phyloP scores from a whole-genome alignment of 495 filamentous ascomycete genomes.

The Penicillium chermesinum region DNA sequence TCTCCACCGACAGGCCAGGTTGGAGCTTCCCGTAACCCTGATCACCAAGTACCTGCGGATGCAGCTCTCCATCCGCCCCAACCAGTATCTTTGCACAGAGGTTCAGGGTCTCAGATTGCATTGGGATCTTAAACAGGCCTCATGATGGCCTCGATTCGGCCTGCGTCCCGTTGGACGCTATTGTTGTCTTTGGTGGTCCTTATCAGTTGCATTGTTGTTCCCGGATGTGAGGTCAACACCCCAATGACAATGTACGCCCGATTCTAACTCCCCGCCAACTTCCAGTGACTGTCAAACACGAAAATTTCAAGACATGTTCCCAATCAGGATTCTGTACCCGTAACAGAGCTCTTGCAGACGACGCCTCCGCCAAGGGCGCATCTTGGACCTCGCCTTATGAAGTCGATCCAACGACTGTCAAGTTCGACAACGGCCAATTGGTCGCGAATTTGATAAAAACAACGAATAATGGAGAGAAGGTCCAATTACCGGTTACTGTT shows the following conservation, averaged over 20 bases:
- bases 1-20: slow-evolving; percentile 37
- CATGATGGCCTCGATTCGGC: slow-evolving; percentile 41
- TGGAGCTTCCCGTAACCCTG: slow-evolving; percentile 34
- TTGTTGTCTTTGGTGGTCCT: slow-evolving; percentile 38
- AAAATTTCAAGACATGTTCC: slow-evolving; percentile 91
- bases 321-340: slow-evolving; percentile 97
- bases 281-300: slow-evolving; percentile 79
- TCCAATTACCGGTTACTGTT: slow-evolving; percentile 76
- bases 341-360: slow-evolving; percentile 84
- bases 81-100: slow-evolving; percentile 19
- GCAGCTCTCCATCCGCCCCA: slow-evolving; percentile 26
- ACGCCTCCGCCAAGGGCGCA: slow-evolving; percentile 54
- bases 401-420: slow-evolving; percentile 63
- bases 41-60: slow-evolving; percentile 26
- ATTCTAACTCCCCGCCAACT: slow-evolving; percentile 4
- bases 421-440: slow-evolving; percentile 73
- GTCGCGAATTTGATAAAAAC: slow-evolving; percentile 75
- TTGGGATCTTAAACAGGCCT: slow-evolving; percentile 6
- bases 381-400: slow-evolving; percentile 79
- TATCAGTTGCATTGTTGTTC: slow-evolving; percentile 35
- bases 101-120: slow-evolving; percentile 37
- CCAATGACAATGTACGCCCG: background rate
- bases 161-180: slow-evolving; percentile 54
- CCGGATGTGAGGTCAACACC: slow-evolving; percentile 28
- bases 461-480: slow-evolving; percentile 56